A percentile compares a stretch with the other conserved stretches of the same genome.
phyloP scores from a whole-genome alignment of 2,329 filamentous ascomycete genomes.

The Metarhizium humberi region DNA sequence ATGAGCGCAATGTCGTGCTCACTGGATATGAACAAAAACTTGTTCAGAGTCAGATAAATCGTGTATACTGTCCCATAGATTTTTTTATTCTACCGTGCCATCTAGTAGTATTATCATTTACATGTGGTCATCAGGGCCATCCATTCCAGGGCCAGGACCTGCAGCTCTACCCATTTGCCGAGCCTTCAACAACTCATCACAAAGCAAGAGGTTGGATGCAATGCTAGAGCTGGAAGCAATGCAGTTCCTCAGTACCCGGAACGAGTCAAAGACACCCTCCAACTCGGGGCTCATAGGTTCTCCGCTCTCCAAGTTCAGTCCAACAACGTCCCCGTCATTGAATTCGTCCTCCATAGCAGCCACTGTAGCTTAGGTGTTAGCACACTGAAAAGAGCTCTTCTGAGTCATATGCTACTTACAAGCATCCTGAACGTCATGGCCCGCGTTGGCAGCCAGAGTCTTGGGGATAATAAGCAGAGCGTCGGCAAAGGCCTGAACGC shows the following conservation, averaged over 20 bases:
- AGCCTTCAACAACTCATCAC: slow-evolving; percentile 95
- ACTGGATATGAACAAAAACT: too few relatives aligned
- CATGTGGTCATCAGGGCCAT: slow-evolving; percentile 46
- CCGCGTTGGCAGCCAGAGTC: slow-evolving; percentile 90
- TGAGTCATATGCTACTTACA: slow-evolving; percentile 44
- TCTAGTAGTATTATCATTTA: slow-evolving; percentile 25
- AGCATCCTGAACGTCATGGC: slow-evolving; percentile 93
- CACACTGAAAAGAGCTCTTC: background rate
- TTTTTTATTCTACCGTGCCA: slow-evolving; percentile 14
- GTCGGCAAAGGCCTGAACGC: slow-evolving; percentile 90
- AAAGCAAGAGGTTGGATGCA: slow-evolving; percentile 87
- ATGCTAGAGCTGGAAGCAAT: slow-evolving; percentile 92
- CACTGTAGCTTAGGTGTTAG: slow-evolving; percentile 40
- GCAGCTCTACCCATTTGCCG: slow-evolving; percentile 76
- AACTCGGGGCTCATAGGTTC: slow-evolving; percentile 92
- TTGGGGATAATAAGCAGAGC: slow-evolving; percentile 94
- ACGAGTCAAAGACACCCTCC: slow-evolving; percentile 91
- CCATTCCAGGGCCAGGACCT: slow-evolving; percentile 56
- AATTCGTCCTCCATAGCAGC: slow-evolving; percentile 81
- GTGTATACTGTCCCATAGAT: slow-evolving; percentile 15
- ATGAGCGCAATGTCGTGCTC: too few relatives aligned
- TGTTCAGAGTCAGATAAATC: background rate
- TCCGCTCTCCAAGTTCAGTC: slow-evolving; percentile 77
- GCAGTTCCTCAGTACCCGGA: slow-evolving; percentile 87
- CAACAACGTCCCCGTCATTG: slow-evolving; percentile 73